Conservation (phyloP, 139 green algal species). For the Eudorina sp. region DNA sequence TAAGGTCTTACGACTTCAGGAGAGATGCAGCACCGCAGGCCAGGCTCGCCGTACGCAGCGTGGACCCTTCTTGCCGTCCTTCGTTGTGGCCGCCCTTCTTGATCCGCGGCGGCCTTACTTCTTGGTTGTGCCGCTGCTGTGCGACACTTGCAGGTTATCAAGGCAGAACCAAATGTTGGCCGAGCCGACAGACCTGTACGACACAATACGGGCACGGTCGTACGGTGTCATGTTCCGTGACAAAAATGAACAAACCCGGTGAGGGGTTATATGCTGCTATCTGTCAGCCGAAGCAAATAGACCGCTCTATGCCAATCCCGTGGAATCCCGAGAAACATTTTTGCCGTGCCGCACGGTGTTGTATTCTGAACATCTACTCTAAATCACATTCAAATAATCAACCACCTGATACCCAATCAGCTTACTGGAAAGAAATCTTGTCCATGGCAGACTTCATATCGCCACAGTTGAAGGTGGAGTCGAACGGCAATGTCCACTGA, state of each 20-base stretch:
- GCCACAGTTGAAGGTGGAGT: conserved; percentile 3
- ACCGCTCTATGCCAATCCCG: too few relatives aligned
- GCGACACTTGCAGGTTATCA: background rate
- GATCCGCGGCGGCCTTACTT: too few relatives aligned
- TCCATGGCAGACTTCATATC: background rate
- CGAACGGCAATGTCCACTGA: conserved; percentile 33
- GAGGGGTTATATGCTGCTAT: background rate
- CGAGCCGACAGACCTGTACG: conserved; percentile 29
- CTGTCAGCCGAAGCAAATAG: too few relatives aligned
- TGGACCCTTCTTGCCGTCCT: background rate
- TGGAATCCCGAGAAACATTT: too few relatives aligned
- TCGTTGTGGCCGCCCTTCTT: background rate
- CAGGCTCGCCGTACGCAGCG: too few relatives aligned
- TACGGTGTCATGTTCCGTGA: background rate
- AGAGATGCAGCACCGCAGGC: too few relatives aligned
- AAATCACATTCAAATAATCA: background rate
- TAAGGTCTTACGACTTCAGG: too few relatives aligned
- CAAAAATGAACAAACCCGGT: background rate
- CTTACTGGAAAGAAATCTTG: conserved; percentile 43
- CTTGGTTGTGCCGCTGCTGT: background rate
- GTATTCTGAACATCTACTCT: background rate
- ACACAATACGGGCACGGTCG: background rate
- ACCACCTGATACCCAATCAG: too few relatives aligned
- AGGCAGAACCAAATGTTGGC: conserved; percentile 47
- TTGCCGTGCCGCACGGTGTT: too few relatives aligned